phyloP scores from a whole-genome alignment of 768 basidiomycete species.

The Suillus subaureus region DNA sequence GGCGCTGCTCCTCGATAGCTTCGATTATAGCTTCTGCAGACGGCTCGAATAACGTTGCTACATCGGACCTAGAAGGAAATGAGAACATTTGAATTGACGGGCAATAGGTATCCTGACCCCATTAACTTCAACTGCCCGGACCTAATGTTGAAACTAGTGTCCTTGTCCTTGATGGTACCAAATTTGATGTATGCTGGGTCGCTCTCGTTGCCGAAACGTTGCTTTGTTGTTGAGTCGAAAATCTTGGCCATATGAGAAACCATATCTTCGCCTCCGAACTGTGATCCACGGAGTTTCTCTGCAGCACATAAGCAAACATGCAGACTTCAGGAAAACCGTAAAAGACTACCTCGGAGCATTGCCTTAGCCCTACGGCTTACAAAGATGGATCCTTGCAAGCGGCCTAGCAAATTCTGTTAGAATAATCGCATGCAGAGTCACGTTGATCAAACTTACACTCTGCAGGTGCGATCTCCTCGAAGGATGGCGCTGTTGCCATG shows the following conservation, averaged over 20 bases:
- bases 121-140: conserved; percentile 49
- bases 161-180: conserved; percentile 45
- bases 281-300: conserved; percentile 45
- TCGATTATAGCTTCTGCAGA: conserved; percentile 24
- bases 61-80: conserved; percentile 25
- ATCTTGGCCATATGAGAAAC: conserved; percentile 41
- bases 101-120: conserved; percentile 25
- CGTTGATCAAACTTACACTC: conserved; percentile 36
- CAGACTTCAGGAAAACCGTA: background rate
- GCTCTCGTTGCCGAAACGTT: conserved; percentile 40
- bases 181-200: conserved; percentile 51
- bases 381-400: conserved; percentile 53
- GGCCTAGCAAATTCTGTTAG: conserved; percentile 38
- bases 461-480: conserved; percentile 52
- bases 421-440: background rate
- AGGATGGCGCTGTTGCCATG: conserved; percentile 34
- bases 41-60: conserved; percentile 33
- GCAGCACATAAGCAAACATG: conserved; percentile 5
- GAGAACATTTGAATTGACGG: background rate
- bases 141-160: conserved; percentile 41
- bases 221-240: conserved; percentile 53
- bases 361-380: conserved; percentile 46
- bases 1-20: conserved; percentile 26
- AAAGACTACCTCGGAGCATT: conserved; percentile 40
- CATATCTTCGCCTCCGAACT: conserved; percentile 41